These are phyloP conservation scores for Hyphodiscus sp. DNA, from an alignment of 2,329 filamentous ascomycete species.

Conservation along the genomic window DNA sequence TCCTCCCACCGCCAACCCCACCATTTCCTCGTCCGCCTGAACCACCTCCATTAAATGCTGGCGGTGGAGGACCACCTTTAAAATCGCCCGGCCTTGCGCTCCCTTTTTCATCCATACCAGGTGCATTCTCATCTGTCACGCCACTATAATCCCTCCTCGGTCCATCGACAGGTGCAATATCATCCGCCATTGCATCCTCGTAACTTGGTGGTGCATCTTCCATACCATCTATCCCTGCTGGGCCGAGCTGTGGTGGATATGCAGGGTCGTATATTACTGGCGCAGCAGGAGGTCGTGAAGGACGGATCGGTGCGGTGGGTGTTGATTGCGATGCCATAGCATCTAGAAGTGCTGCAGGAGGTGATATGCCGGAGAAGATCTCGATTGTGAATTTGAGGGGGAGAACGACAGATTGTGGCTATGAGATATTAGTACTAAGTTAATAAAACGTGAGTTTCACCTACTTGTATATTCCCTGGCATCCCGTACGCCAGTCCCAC, in stretches of 20 bases:
- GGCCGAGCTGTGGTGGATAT: constrained; percentile 52
- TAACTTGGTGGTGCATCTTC: constrained; percentile 92
- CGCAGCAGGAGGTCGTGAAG: constrained; percentile 26
- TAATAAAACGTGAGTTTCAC: neutral
- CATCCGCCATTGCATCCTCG: constrained; percentile 82
- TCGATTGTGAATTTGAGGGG: constrained; percentile 74
- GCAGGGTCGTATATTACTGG: constrained; percentile 39
- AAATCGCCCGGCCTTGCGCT: neutral
- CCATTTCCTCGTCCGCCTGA: neutral
- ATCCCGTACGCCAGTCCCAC: constrained; percentile 72
- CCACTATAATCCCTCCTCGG: constrained; percentile 63
- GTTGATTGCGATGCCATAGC: constrained; percentile 41
- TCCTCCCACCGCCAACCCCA: neutral
- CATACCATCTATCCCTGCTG: neutral
- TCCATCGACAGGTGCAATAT: constrained; percentile 64
- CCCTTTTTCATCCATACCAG: constrained; percentile 29
- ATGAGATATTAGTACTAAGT: constrained; percentile 12
- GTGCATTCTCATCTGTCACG: constrained; percentile 54
- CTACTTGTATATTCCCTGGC: constrained; percentile 36
- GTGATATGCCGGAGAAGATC: constrained; percentile 82
- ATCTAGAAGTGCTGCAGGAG: constrained; percentile 68
- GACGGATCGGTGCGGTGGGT: constrained; percentile 10
- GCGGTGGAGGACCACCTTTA: neutral
- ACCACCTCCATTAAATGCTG: neutral
- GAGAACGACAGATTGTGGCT: constrained; percentile 70